Conservation (phyloP, 352 stramenopile genomes). For the Globisporangium viniferum region DNA sequence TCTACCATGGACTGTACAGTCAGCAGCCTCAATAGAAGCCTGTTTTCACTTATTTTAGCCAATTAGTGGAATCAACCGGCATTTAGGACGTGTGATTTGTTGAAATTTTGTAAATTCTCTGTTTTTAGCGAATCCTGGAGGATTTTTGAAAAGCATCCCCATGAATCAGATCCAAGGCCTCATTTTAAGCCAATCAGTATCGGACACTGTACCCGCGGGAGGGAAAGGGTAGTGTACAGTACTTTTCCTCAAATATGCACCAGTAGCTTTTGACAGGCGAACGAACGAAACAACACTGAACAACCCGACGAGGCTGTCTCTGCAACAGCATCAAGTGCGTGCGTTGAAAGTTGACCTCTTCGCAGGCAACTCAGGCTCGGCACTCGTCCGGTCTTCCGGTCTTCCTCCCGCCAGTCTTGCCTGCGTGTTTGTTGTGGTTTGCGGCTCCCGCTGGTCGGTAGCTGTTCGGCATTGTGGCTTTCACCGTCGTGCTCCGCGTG, state of each 20-base stretch:
- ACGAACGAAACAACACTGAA: background rate
- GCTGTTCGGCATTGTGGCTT: background rate
- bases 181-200: background rate
- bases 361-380: background rate
- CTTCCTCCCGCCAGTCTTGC: background rate
- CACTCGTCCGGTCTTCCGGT: background rate
- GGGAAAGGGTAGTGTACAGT: background rate
- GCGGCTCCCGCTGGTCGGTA: background rate
- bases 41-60: background rate
- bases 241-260: too few relatives aligned
- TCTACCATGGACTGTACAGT: background rate
- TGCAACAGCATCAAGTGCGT: background rate
- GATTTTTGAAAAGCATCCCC: background rate
- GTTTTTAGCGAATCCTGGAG: background rate
- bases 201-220: background rate
- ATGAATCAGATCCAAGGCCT: background rate
- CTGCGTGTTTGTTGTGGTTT: background rate
- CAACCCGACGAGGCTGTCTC: background rate
- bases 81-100: background rate
- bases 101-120: background rate
- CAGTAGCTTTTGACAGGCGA: background rate
- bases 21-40: background rate
- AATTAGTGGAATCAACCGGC: background rate
- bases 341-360: background rate
- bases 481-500: background rate